A percentile compares a stretch with the other conserved stretches of the same genome.
These are phyloP conservation scores for Miscanthus lutarioriparius DNA, from an alignment of 176 grass and related monocot species.

Conservation along the genomic window DNA sequence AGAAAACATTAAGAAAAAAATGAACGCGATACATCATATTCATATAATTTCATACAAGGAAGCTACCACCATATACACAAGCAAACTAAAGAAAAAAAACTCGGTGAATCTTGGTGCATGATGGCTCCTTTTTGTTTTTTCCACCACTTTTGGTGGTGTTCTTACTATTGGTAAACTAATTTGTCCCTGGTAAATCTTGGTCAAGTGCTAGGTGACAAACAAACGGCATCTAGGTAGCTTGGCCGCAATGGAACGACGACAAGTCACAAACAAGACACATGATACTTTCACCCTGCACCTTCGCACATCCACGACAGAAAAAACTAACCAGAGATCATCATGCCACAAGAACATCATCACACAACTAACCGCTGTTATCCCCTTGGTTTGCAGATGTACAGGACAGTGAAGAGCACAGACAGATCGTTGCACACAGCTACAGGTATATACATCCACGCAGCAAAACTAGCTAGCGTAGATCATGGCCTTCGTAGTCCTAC, in stretches of 20 bases:
- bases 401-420: slow-evolving; percentile 94
- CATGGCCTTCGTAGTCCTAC: neutral
- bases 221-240: slow-evolving; percentile 42
- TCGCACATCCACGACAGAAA: neutral
- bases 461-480: neutral
- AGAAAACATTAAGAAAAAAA: neutral
- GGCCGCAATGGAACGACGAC: slow-evolving; percentile 5
- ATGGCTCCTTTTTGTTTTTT: slow-evolving; percentile 39
- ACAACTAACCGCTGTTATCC: neutral
- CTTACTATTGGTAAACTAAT: slow-evolving; percentile 50
- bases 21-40: neutral
- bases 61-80: slow-evolving; percentile 17
- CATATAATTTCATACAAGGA: slow-evolving; percentile 1
- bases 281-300: neutral
- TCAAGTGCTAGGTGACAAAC: slow-evolving; percentile 55
- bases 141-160: slow-evolving; percentile 30
- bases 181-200: slow-evolving; percentile 44
- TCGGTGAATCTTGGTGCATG: slow-evolving; percentile 30
- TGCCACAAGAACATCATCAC: neutral
- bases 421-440: slow-evolving; percentile 43
- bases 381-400: slow-evolving; percentile 81
- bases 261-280: neutral
- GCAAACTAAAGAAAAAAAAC: slow-evolving; percentile 33
- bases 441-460: neutral
- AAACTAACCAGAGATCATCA: neutral